Conservation (phyloP, 768 basidiomycete species). For the Lactifluus echinatus region DNA sequence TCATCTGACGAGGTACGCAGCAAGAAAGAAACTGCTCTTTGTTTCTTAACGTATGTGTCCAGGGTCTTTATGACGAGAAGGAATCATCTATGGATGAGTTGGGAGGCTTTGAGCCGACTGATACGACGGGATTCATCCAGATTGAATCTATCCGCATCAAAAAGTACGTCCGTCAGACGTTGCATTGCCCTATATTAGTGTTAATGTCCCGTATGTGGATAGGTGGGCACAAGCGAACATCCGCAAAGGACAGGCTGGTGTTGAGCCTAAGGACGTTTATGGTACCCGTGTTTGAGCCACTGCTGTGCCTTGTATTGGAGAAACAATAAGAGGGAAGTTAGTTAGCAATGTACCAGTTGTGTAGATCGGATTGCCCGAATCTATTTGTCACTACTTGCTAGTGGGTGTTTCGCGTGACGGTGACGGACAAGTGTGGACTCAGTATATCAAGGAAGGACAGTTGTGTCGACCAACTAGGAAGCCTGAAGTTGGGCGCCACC, state of each 20-base stretch:
- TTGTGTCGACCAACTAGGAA: no score
- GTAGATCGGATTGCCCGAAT: neutral
- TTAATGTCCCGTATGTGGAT: constrained; percentile 6
- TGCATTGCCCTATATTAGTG: constrained; percentile 11
- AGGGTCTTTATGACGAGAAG: constrained; percentile 92
- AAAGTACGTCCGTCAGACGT: constrained; percentile 55
- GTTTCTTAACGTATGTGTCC: neutral
- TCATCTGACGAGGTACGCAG: constrained; percentile 68
- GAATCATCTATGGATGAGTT: constrained; percentile 98
- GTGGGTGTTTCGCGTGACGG: neutral
- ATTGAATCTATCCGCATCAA: constrained; percentile 98
- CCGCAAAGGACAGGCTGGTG: constrained; percentile 75
- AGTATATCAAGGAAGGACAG: no score
- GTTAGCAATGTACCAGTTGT: neutral
- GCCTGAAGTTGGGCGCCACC: no score
- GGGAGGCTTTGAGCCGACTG: constrained; percentile 94
- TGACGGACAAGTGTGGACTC: no score
- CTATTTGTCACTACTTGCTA: neutral
- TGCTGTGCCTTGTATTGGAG: neutral
- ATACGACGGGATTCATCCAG: constrained; percentile 93
- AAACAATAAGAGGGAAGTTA: neutral
- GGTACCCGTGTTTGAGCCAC: constrained; percentile 39
- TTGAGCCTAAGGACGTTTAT: constrained; percentile 72
- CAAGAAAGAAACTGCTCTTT: neutral
- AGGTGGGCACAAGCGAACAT: constrained; percentile 88